Evolutionary conservation across 768 basidiomycete species (phyloP).

Genomic region (Pisolithus orientalis): DNA sequence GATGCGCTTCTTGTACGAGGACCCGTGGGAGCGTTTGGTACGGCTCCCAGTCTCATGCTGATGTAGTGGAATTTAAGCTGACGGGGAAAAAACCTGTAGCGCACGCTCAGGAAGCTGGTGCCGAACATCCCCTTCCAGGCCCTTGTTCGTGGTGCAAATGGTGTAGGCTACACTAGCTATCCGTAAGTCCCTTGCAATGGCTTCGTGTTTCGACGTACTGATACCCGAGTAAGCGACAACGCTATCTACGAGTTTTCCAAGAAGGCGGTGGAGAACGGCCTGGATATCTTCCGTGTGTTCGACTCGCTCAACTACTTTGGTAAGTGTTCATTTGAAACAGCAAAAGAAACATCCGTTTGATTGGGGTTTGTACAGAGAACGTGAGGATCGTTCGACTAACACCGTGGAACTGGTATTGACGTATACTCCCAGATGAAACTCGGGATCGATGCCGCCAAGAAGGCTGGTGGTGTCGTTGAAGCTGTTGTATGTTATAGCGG

Average conservation of each 20-base stretch:
- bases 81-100: slow-evolving; percentile 35
- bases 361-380: slow-evolving; percentile 46
- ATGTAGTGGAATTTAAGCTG: slow-evolving; percentile 3
- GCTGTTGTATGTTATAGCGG: slow-evolving; percentile 98
- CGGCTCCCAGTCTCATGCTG: slow-evolving; percentile 16
- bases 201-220: background rate
- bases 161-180: slow-evolving; percentile 98
- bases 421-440: slow-evolving; percentile 69
- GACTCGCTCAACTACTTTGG: slow-evolving; percentile 99
- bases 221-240: slow-evolving; percentile 61
- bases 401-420: slow-evolving; percentile 8
- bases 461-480: slow-evolving; percentile 97
- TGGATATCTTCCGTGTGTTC: slow-evolving; percentile 99
- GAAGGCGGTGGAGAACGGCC: slow-evolving; percentile 98
- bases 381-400: slow-evolving; percentile 32
- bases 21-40: slow-evolving; percentile 97
- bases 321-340: slow-evolving; percentile 28
- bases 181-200: slow-evolving; percentile 50
- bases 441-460: slow-evolving; percentile 99
- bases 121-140: slow-evolving; percentile 99
- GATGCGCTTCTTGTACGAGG: slow-evolving; percentile 99
- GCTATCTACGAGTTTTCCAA: slow-evolving; percentile 99
- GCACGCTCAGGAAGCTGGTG: slow-evolving; percentile 88
- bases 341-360: slow-evolving; percentile 2
- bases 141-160: slow-evolving; percentile 96